Conservation (phyloP, 768 basidiomycete genomes). For the Boletus reticuloceps region DNA sequence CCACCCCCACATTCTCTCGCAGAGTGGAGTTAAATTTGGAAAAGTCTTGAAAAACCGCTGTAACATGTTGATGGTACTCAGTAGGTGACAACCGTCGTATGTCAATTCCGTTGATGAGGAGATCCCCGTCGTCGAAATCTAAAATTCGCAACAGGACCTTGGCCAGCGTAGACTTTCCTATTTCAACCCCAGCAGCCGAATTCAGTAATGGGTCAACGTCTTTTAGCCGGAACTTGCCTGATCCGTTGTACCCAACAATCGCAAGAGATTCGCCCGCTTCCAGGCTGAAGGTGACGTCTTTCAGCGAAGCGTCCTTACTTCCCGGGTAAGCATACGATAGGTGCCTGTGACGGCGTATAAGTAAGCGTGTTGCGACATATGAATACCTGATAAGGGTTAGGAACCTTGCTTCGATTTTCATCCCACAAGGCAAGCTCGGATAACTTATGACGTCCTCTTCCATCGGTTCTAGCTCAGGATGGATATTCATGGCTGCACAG, state of each 20-base stretch:
- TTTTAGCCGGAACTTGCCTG: constrained; percentile 46
- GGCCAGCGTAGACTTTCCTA: constrained; percentile 86
- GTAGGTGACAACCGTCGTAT: constrained; percentile 60
- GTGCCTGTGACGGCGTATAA: constrained; percentile 38
- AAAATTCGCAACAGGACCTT: constrained; percentile 76
- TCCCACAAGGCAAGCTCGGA: constrained; percentile 49
- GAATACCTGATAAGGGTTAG: constrained; percentile 20
- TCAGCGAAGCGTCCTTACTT: constrained; percentile 60
- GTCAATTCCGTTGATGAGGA: constrained; percentile 70
- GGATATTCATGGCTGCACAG: constrained; percentile 69
- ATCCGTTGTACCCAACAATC: constrained; percentile 84
- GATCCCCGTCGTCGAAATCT: constrained; percentile 68
- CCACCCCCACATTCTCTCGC: constrained; percentile 84
- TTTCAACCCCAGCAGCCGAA: constrained; percentile 3
- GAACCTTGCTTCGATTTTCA: constrained; percentile 70
- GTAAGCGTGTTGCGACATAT: constrained; percentile 5
- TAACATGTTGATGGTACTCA: constrained; percentile 71
- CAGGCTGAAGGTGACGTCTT: constrained; percentile 66
- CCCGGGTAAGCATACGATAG: constrained; percentile 82
- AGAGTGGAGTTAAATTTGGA: constrained; percentile 76
- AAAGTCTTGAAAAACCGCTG: constrained; percentile 87
- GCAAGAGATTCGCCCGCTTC: constrained; percentile 78
- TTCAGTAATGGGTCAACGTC: constrained; percentile 7
- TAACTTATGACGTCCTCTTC: constrained; percentile 52
- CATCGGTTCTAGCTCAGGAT: constrained; percentile 63